Conservation (phyloP, 176 grass and related monocot genomes). For the Poa annua region DNA sequence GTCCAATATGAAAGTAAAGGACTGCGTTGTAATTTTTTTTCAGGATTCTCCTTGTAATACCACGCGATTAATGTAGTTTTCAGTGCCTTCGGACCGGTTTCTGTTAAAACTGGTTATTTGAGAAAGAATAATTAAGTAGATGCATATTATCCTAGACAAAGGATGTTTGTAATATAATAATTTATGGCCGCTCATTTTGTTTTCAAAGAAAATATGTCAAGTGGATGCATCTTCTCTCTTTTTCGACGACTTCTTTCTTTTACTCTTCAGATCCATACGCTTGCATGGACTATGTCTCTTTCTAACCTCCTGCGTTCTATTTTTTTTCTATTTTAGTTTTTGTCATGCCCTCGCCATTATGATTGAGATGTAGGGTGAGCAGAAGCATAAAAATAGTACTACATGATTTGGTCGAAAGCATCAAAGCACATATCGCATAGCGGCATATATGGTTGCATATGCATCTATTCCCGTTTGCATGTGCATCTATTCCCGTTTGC, state of each 20-base stretch:
- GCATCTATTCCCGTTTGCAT: background rate
- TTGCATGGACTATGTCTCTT: background rate
- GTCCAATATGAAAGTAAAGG: too few relatives aligned
- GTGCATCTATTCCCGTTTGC: background rate
- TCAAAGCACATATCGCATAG: background rate
- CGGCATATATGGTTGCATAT: conserved; percentile 8
- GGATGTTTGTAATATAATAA: background rate
- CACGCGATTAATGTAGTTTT: too few relatives aligned
- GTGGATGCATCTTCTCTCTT: background rate
- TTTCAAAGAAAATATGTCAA: background rate
- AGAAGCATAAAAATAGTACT: background rate
- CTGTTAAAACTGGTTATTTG: too few relatives aligned
- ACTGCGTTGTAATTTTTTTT: too few relatives aligned
- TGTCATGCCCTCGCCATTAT: background rate
- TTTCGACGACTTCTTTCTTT: background rate
- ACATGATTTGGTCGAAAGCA: background rate
- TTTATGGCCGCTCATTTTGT: background rate
- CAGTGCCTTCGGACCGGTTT: too few relatives aligned
- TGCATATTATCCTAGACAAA: background rate
- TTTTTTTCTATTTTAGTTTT: background rate
- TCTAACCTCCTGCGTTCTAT: too few relatives aligned
- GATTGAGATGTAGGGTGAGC: background rate
- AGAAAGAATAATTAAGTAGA: background rate
- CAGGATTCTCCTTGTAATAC: too few relatives aligned
- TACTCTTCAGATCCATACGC: background rate